Evolutionary conservation across 768 basidiomycete genomes (phyloP).

Genomic region (Russula olivacea): DNA sequence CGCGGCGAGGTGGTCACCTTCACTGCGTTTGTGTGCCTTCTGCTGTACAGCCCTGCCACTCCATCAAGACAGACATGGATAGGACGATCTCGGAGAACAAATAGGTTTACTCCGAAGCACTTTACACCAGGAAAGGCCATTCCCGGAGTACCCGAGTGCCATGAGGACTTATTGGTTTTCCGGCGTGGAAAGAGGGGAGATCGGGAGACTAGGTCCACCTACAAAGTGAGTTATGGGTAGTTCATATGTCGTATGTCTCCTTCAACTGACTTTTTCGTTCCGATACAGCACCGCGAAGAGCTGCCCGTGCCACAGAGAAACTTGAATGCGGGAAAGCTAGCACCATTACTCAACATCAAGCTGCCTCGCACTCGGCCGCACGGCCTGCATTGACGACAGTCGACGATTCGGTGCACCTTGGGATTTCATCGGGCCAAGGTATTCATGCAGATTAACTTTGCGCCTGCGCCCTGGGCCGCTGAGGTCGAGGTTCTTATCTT

Average conservation of each 20-base stretch:
- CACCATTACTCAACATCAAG: neutral
- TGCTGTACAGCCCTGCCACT: neutral
- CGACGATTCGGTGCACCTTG: neutral
- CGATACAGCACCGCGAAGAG: neutral
- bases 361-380: neutral
- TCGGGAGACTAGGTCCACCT: neutral
- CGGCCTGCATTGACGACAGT: neutral
- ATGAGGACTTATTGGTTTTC: neutral
- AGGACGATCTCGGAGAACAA: neutral
- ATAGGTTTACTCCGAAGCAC: neutral
- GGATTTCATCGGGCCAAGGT: neutral
- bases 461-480: neutral
- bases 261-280: neutral
- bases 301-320: neutral
- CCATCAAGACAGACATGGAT: neutral
- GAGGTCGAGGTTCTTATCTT: conserved; percentile 2
- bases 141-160: neutral
- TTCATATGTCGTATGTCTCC: neutral
- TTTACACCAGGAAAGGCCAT: neutral
- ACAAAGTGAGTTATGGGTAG: neutral
- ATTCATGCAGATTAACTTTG: neutral
- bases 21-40: neutral
- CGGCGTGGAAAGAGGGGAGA: neutral
- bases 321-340: neutral
- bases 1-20: neutral